phyloP scores from a whole-genome alignment of 805 yeast genomes.

The Starmera amethionina region DNA sequence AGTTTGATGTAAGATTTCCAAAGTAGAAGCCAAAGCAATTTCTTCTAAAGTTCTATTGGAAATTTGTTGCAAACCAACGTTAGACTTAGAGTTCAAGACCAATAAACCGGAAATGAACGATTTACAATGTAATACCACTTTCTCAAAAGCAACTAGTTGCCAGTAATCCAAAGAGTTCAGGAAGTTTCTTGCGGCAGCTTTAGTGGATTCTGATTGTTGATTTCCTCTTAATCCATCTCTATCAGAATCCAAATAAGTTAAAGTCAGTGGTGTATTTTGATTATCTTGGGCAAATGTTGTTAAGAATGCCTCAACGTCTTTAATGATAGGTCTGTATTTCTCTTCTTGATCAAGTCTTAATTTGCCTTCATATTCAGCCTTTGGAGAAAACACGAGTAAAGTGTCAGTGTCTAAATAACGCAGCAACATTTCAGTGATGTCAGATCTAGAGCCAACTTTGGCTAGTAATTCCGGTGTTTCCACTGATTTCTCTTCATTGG shows the following conservation, averaged over 20 bases:
- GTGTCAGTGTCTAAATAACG: slow-evolving; percentile 94
- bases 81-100: slow-evolving; percentile 35
- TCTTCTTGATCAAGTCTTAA: slow-evolving; percentile 75
- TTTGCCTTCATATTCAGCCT: slow-evolving; percentile 71
- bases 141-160: slow-evolving; percentile 83
- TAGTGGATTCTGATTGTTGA: slow-evolving; percentile 51
- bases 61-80: slow-evolving; percentile 38
- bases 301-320: slow-evolving; percentile 52
- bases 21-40: slow-evolving; percentile 63
- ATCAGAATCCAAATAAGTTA: slow-evolving; percentile 71
- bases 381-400: slow-evolving; percentile 75
- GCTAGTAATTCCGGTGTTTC: slow-evolving; percentile 39
- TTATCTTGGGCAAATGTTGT: slow-evolving; percentile 20
- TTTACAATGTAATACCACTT: slow-evolving; percentile 77
- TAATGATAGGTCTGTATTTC: slow-evolving; percentile 64
- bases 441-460: slow-evolving; percentile 50
- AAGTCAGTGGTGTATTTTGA: slow-evolving; percentile 25
- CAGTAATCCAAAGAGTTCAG: slow-evolving; percentile 52
- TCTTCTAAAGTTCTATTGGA: slow-evolving; percentile 45
- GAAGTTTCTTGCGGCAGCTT: slow-evolving; percentile 55
- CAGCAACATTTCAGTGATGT: slow-evolving; percentile 50
- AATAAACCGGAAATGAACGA: slow-evolving; percentile 78
- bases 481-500: slow-evolving; percentile 27
- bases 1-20: slow-evolving; percentile 81
- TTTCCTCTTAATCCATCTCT: slow-evolving; percentile 75